Conservation (phyloP, 257 asterid genomes). For the Euphrasia confusa region DNA sequence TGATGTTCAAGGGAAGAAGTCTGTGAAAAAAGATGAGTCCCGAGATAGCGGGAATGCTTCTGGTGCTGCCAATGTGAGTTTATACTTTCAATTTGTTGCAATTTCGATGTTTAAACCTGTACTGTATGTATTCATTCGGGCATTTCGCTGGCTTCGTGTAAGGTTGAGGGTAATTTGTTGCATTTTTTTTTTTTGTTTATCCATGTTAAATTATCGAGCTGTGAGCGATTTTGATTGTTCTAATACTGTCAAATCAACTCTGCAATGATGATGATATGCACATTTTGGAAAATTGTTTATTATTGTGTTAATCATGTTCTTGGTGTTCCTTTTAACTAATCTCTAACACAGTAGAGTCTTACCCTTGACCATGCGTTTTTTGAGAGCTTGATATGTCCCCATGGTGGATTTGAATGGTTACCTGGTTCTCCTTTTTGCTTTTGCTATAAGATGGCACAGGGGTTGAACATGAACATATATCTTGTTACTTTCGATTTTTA, state of each 20-base stretch:
- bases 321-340: not conserved
- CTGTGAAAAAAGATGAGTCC: too few relatives aligned
- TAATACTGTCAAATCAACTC: not conserved
- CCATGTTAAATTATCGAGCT: not conserved
- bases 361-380: not conserved
- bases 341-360: not conserved
- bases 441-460: not conserved
- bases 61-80: conserved; percentile 55
- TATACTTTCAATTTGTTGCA: not conserved
- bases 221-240: too few relatives aligned
- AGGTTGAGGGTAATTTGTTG: not conserved
- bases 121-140: not conserved
- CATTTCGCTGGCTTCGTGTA: conserved; percentile 5
- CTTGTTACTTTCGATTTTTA: conserved; percentile 5
- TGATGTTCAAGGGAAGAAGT: conserved; percentile 5
- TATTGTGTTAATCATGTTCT: not conserved
- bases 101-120: conserved; percentile 3
- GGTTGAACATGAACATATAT: not conserved
- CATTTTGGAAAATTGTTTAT: not conserved
- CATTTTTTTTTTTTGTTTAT: not conserved
- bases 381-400: not conserved
- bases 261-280: conserved; percentile 1
- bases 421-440: conserved; percentile 1
- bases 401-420: conserved; percentile 3
- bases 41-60: conserved; percentile 28